A percentile compares a stretch with the other conserved stretches of the same genome.
Conservation (phyloP, 1,284 basidiomycete species). For the Cryptococcus neoformans region DNA sequence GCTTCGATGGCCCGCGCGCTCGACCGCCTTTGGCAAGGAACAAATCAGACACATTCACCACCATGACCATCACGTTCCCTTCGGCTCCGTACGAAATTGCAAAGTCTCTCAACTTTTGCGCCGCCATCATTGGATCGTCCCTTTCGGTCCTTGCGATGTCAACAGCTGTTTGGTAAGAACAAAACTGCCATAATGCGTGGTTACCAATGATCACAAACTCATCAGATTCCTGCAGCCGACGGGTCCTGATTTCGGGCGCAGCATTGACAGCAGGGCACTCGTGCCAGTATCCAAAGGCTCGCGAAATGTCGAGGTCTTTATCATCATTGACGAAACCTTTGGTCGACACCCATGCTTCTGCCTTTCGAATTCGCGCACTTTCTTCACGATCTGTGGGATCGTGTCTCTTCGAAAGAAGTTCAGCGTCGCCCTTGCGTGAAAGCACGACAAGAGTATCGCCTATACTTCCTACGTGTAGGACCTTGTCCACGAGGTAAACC, state of each 20-base stretch:
- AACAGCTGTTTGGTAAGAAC: conserved; percentile 93
- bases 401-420: conserved; percentile 76
- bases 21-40: conserved; percentile 57
- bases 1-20: conserved; percentile 49
- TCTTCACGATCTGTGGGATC: conserved; percentile 88
- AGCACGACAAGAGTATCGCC: conserved; percentile 89
- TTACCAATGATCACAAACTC: conserved; percentile 98
- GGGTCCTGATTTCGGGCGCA: conserved; percentile 69
- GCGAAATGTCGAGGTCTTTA: conserved; percentile 76
- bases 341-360: conserved; percentile 97
- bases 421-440: conserved; percentile 72
- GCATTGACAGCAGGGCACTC: conserved; percentile 89
- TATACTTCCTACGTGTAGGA: conserved; percentile 84
- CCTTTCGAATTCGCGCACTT: conserved; percentile 78
- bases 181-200: conserved; percentile 87
- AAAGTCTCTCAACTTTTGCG: conserved; percentile 94
- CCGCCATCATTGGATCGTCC: conserved; percentile 91
- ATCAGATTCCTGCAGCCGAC: conserved; percentile 77
- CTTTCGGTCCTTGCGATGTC: conserved; percentile 88
- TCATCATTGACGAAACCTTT: conserved; percentile 85
- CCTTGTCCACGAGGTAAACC: conserved; percentile 77
- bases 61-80: conserved; percentile 97
- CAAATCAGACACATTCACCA: conserved; percentile 77
- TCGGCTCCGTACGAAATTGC: conserved; percentile 96
- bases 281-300: conserved; percentile 92